Evolutionary conservation across 495 filamentous ascomycete species (phyloP), one percentile per base, ranked within the genome.

Genomic region (Chlorociboria aeruginascens): DNA sequence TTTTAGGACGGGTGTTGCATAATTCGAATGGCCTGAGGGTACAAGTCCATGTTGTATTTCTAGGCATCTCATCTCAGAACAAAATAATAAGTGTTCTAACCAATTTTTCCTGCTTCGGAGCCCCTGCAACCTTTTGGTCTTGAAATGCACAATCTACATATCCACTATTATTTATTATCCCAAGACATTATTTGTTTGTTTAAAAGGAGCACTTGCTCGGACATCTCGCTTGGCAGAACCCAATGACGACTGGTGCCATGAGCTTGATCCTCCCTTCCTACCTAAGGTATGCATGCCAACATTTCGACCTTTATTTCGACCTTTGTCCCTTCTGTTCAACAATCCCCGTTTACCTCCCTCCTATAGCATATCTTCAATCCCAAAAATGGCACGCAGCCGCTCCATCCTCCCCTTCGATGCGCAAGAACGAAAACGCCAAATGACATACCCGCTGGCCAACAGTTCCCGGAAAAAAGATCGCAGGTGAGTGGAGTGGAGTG

Each of bases 381-480:
- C 20, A 4, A 25, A 25, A 25, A 25, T 25, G 20, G 20, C 45
- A 8, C 33, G 45, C 8, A 48, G 46, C 14, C 48, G 48, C 10
- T 55, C 56, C 30, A 42, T 55, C n/a, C 39, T 55, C 1, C 56
- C 52, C 8, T 41, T 51, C 12, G 30, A 16, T 13, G 48, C 42
- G 14, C 28, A 9, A 16, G 42, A 44, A 33, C 44, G 37, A 16
- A 33, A 32, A 20, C 45, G 36, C n/a, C 16, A 44, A 35, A 52
- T 36, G 7, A 73, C 69, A 2, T 72, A 66, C 38, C 72, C 72
- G 8, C 62, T 73, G 13, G 64, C 69, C 16, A 59, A 74, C 50
- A 70, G 72, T 3, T 63, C 64, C 9, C 66, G 81, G 9, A 66
- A 66, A 47, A 85, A 85, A 57, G 56, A 59, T 43, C 48, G 56